Base-by-base conservation (phyloP, 805 yeast species). In the Ogataea saltuana region DNA sequence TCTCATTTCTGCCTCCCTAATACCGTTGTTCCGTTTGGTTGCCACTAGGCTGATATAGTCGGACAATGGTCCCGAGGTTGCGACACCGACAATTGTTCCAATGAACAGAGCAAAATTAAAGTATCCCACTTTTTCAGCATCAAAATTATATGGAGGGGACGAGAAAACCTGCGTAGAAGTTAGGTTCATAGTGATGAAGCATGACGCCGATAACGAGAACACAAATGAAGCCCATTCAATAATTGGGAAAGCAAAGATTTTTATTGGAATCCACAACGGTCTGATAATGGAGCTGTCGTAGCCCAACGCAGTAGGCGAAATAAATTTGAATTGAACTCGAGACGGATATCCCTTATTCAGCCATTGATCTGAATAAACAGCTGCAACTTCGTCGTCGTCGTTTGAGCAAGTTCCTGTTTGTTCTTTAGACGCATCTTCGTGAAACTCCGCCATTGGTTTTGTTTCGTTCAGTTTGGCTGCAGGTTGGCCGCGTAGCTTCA, bases 221-320 rank as follows among this genome's bases (percentile, higher is more conserved):
- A 44, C 47, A 25, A 44, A 44, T 9, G 47, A 38, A 2, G 47
- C 28, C 47, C 47, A 44, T 26, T 44, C 47, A 33, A 44, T 39
- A 27, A 44, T 44, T 11, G 47, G 47, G 20, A 31, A 44, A 8
- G 43, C 42, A 35, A 45, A 41, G 12, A 48, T 48, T 23, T 45
- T 48, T 22, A 48, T 31, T 17, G 51, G 51, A 31, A 45, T 35
- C 49, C 49, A 48, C 15, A 48, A 19, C 15, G 51, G 51, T 36
- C 49, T 44, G 31, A 48, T 38, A 17, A 48, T 20, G 6, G 51
- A 48, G 7, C 37, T 41, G 9, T 48, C 51, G 33, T 48, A 48
- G 4, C 51, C 51, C 20, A 44, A 23, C 2, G 51, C 51, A 11
- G 51, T 44, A 26, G 48, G 44, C 11, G 51, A 48, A 17, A 48